Evolutionary conservation across 2,329 filamentous ascomycete species (phyloP), one percentile per base, ranked within the genome.

Genomic region (Verticillium zaregamsianum): DNA sequence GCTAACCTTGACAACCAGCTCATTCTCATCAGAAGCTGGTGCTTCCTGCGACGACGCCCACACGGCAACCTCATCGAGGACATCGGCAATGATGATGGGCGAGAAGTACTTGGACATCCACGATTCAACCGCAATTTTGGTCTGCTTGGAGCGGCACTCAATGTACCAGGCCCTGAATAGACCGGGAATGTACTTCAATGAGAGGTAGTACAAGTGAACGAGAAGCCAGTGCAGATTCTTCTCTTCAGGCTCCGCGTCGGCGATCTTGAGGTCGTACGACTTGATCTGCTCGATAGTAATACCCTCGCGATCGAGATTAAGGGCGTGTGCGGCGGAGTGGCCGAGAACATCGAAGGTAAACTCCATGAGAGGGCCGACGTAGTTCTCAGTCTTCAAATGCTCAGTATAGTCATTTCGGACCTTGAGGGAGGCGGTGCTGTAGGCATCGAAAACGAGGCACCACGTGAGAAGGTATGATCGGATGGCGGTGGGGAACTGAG

Each of bases 91-190:
- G 63, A 92, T 83, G 14, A 88, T 80, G 0, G 88, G 85, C 5
- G 92, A 93, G 72, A 97, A 91, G 73, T 87, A 90, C 77, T 88
- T 93, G 61, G 91, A 85, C 2, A 93, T 96, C 92, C 94, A 99
- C 0, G 81, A 77, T 72, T 95, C 90, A 25, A 97, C 88, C 0
- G 91, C 86, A 28, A 89, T 87, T 33, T 88, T 89, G 17, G 92
- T 96, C 73, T 95, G 90, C 62, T 91, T 89, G 20, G 89, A 93
- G 61, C 88, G 88, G 72, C 92, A 90, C 64, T 90, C 87, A 11
- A 94, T 86, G 78, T 90, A 96, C 92, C 95, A 98, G 1, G 82
- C 77, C 70, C 93, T 93, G 63, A 93, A 92, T 4, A 95, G 80
- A 2, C 88, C 89, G 0, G 93, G 92, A 0, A 91, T 81, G 70